phyloP scores from a whole-genome alignment of 1,139 yeast genomes.

The Protomyces macrosporus region DNA sequence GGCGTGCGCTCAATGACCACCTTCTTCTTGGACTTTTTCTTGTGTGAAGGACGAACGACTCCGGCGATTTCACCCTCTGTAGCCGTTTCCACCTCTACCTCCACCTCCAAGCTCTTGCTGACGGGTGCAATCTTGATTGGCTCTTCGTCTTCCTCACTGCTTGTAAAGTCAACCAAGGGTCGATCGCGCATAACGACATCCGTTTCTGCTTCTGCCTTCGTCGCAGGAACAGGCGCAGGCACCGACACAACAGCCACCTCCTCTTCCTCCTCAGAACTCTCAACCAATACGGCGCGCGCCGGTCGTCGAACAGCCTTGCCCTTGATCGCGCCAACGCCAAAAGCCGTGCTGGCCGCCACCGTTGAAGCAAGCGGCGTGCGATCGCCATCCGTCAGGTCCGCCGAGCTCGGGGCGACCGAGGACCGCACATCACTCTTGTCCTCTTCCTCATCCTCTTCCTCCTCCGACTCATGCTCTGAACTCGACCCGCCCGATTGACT shows the following conservation, averaged over 20 bases:
- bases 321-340: not conserved
- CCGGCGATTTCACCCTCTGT: not conserved
- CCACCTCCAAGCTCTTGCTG: not conserved
- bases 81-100: not conserved
- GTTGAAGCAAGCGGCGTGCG: not conserved
- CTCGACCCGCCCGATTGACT: not conserved
- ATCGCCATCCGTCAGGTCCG: not conserved
- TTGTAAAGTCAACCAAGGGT: not conserved
- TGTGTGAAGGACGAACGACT: not conserved
- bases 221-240: not conserved
- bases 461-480: not conserved
- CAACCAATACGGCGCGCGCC: not conserved
- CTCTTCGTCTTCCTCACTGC: slow-evolving; percentile 27
- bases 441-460: not conserved
- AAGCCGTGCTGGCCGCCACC: not conserved
- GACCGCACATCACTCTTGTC: not conserved
- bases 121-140: not conserved
- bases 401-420: not conserved
- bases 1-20: not conserved
- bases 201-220: not conserved
- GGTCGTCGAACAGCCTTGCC: not conserved
- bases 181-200: not conserved
- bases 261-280: not conserved
- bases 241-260: not conserved
- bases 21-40: not conserved